These are phyloP conservation scores for Yamadazyma atmosphaerica DNA, from an alignment of 1,139 yeast genomes.

Conservation along the genomic window DNA sequence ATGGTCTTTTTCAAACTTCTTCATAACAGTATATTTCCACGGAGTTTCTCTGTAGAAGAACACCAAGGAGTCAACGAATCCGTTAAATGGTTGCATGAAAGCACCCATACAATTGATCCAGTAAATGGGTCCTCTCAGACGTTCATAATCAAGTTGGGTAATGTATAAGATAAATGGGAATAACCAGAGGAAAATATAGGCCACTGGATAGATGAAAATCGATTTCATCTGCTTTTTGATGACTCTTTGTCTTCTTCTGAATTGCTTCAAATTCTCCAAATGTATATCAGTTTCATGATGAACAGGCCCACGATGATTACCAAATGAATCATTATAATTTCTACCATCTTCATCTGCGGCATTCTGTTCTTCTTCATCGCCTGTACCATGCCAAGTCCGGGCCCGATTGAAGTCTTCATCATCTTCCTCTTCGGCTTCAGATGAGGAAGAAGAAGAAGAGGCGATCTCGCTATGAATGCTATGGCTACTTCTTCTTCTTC, in stretches of 20 bases:
- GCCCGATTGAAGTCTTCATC: conserved; percentile 6
- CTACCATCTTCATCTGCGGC: conserved; percentile 7
- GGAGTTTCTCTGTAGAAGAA: conserved; percentile 79
- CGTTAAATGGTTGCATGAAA: conserved; percentile 78
- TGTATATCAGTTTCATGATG: conserved; percentile 45
- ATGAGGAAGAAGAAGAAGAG: conserved; percentile 4
- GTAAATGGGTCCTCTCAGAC: conserved; percentile 49
- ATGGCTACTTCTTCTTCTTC: not conserved
- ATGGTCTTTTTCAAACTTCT: conserved; percentile 40
- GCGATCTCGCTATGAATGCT: not conserved
- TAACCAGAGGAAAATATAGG: conserved; percentile 77
- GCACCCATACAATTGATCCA: conserved; percentile 73
- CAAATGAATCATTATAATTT: conserved; percentile 5
- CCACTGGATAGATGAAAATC: conserved; percentile 80
- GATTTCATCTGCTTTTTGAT: conserved; percentile 79
- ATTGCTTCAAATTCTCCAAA: conserved; percentile 57
- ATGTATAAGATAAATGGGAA: conserved; percentile 76
- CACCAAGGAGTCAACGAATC: conserved; percentile 74
- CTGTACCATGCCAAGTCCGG: not conserved
- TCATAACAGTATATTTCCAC: conserved; percentile 55
- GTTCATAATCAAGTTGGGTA: conserved; percentile 55
- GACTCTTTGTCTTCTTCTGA: conserved; percentile 59
- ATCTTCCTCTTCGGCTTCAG: conserved; percentile 6
- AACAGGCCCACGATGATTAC: conserved; percentile 8
- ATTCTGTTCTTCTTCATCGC: conserved; percentile 5